These are phyloP conservation scores for Dalechampia spathulata DNA, from an alignment of 441 rosid genomes.

Conservation along the genomic window DNA sequence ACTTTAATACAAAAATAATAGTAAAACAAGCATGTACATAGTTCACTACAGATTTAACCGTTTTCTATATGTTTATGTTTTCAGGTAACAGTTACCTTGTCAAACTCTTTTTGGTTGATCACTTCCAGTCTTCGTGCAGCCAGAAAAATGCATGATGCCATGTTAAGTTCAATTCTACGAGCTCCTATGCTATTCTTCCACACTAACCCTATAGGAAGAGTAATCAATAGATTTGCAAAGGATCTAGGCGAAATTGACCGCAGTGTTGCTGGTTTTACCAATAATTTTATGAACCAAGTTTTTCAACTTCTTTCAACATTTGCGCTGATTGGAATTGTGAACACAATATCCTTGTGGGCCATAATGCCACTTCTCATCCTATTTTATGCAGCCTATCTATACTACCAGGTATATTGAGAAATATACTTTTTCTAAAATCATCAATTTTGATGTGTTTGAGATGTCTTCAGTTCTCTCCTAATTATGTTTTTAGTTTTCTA, in stretches of 20 bases:
- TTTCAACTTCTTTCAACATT: conserved; percentile 95
- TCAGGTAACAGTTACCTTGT: conserved; percentile 75
- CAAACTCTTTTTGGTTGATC: conserved; percentile 88
- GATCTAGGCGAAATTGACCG: conserved; percentile 92
- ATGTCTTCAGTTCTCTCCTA: background rate
- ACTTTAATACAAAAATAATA: background rate
- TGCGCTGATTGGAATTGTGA: conserved; percentile 74
- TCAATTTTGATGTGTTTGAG: too few species aligned
- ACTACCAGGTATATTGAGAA: conserved; percentile 67
- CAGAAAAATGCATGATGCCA: conserved; percentile 69
- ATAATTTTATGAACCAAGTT: conserved; percentile 63
- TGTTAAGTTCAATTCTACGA: conserved; percentile 70
- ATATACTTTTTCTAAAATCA: too few species aligned
- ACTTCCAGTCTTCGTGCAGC: conserved; percentile 80
- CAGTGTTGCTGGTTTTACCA: conserved; percentile 59
- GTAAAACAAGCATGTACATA: background rate
- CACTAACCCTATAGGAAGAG: conserved; percentile 83
- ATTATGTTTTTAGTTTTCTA: background rate
- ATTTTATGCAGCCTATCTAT: conserved; percentile 88
- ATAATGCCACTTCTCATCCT: conserved; percentile 90
- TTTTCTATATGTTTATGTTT: conserved; percentile 15
- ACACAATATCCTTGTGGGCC: conserved; percentile 94
- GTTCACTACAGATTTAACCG: background rate
- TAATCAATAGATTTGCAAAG: conserved; percentile 92
- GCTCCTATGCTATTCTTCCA: conserved; percentile 97